Percentiles rank a stretch among this genome's conserved stretches.
Conservation (phyloP, 345 rosid genomes). For the Hypericum perforatum region DNA sequence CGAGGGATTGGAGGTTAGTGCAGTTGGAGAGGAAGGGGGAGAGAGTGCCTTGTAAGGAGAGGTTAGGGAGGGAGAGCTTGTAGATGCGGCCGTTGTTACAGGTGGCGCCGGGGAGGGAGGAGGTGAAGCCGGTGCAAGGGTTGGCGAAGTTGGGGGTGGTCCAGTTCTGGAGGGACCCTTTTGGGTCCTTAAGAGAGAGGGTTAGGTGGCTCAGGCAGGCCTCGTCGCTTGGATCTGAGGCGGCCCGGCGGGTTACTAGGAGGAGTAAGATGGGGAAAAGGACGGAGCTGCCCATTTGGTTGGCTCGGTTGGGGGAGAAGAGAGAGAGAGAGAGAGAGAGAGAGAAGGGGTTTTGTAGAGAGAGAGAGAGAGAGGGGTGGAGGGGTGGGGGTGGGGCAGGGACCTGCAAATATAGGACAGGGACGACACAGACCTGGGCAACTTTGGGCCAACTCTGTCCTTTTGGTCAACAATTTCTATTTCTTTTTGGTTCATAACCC, state of each 20-base stretch:
- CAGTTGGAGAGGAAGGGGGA: slow-evolving; percentile 78
- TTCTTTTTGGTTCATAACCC: too few relatives aligned
- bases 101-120: slow-evolving; percentile 59
- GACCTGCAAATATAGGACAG: slow-evolving; percentile 18
- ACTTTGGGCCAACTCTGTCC: not conserved
- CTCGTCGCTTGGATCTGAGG: slow-evolving; percentile 61
- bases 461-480: slow-evolving; percentile 4
- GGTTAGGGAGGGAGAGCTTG: slow-evolving; percentile 72
- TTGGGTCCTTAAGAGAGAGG: slow-evolving; percentile 57
- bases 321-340: not conserved
- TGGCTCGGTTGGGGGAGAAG: not conserved
- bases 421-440: slow-evolving; percentile 23
- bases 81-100: slow-evolving; percentile 93
- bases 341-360: slow-evolving; percentile 13
- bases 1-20: slow-evolving; percentile 83
- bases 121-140: slow-evolving; percentile 69
- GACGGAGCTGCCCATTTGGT: not conserved
- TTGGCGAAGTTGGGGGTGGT: slow-evolving; percentile 44
- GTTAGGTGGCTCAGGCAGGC: slow-evolving; percentile 42
- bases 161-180: slow-evolving; percentile 71
- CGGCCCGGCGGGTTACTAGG: slow-evolving; percentile 23
- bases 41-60: slow-evolving; percentile 67
- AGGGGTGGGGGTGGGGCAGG: slow-evolving; percentile 6
- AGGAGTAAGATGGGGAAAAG: slow-evolving; percentile 13
- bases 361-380: not conserved